Evolutionary conservation across 345 rosid species (phyloP), one percentile per base, ranked within the genome.

Genomic region (Kandelia obovata): DNA sequence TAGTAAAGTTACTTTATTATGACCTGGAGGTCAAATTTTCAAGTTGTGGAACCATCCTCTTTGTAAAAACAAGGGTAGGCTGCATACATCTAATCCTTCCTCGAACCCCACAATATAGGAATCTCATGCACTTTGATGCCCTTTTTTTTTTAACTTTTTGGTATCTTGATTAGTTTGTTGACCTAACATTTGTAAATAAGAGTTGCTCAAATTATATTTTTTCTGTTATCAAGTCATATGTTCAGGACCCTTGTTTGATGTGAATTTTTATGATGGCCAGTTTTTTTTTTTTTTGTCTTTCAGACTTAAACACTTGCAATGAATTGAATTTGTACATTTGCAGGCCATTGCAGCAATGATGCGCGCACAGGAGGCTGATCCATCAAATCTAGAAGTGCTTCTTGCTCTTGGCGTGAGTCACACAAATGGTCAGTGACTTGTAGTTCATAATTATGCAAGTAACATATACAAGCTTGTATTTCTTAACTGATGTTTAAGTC

Each of bases 261-360:
- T 56, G 11, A 25, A 25, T 10, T 25, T 55, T 43, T 43, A 43
- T 43, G 17, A 43, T 43, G 49, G 17, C 49, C 17, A 43, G 37
- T 34, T 7, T 34, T 34, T 1, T 34, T 34, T 34, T 34, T 32
- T 32, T 39, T 9, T 39, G 1, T 11, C 10, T 13, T 43, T 2
- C 4, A 11, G 49, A 43, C 17, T 43, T 43, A 5, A 39, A 39
- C 49, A 43, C 16, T 13, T 43, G 17, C 27, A 61, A 47, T 71
- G 46, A 71, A 51, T 47, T 43, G 53, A 52, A 35, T 70, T 17
- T 26, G 61, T 72, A 69, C 74, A 57, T 69, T 47, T 82, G 70
- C 89, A 96, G 99, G 99, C 99, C 46, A 96, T 96, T 80, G 98
- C 98, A 65, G 98, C 99, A 37, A 96, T 92, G 99, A 89, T 89